Evolutionary conservation across 768 basidiomycete species (phyloP).

Genomic region (Fibroporia radiculosa): DNA sequence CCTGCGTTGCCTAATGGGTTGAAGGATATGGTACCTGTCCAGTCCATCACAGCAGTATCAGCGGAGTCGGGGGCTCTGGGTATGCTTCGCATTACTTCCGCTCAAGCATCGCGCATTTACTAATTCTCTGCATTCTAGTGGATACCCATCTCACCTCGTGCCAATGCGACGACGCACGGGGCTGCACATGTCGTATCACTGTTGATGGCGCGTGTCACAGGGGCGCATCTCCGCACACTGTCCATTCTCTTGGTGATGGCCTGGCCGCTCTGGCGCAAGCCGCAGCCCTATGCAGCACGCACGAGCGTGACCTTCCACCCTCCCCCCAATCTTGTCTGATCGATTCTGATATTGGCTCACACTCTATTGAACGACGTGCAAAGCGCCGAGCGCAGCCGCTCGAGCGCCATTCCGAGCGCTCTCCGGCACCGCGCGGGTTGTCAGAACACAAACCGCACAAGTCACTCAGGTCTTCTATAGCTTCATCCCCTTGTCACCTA

Average conservation of each 20-base stretch:
- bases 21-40: conserved; percentile 34
- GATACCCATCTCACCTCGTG: conserved; percentile 59
- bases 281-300: conserved; percentile 19
- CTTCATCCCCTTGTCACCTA: neutral
- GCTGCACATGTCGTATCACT: conserved; percentile 39
- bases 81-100: neutral
- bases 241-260: conserved; percentile 12
- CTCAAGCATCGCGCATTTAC: neutral
- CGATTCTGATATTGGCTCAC: neutral
- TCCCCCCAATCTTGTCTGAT: neutral
- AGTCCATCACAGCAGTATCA: neutral
- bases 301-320: neutral
- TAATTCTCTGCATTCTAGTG: conserved; percentile 30
- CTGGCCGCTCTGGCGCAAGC: conserved; percentile 31
- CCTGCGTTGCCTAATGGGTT: conserved; percentile 73
- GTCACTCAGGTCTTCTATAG: neutral
- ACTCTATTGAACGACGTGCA: neutral
- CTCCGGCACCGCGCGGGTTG: conserved; percentile 3
- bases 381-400: neutral
- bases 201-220: neutral
- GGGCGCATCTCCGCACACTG: neutral
- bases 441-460: conserved; percentile 11
- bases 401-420: conserved; percentile 6
- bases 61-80: neutral
- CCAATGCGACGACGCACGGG: conserved; percentile 46